A percentile compares a stretch with the other conserved stretches of the same genome.
Conservation (phyloP, 2,329 filamentous ascomycete species). For the Fusarium tjaetaba region DNA sequence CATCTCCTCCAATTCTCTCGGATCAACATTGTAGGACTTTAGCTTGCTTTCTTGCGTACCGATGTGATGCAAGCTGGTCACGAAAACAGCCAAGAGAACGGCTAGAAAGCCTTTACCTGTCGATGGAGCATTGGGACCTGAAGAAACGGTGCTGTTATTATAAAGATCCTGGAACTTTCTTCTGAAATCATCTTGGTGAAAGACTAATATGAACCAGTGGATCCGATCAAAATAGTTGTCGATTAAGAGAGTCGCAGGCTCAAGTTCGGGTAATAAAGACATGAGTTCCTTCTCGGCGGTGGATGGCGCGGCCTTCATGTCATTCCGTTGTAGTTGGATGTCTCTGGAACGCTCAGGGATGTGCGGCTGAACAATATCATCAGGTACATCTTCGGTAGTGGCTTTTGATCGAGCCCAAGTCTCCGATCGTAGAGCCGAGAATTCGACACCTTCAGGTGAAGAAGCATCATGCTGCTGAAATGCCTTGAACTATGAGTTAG, state of each 20-base stretch:
- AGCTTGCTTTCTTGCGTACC: background rate
- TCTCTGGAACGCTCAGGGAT: too few species aligned
- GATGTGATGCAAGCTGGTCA: conserved; percentile 23
- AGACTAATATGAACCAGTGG: background rate
- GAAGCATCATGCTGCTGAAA: background rate
- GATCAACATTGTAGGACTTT: background rate
- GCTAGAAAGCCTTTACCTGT: conserved; percentile 21
- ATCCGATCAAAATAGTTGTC: background rate
- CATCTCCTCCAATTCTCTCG: background rate
- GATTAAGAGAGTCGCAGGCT: background rate
- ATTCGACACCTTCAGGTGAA: accelerated
- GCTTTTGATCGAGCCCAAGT: conserved; percentile 3
- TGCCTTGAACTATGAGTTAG: accelerated
- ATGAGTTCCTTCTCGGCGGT: background rate
- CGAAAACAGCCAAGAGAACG: conserved; percentile 14
- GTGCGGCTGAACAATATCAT: too few species aligned
- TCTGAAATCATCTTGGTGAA: background rate
- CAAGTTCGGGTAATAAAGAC: background rate
- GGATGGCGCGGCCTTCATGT: too few species aligned
- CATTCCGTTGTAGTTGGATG: too few species aligned
- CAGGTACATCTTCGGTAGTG: background rate
- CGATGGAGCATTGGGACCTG: accelerated
- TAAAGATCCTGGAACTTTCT: background rate
- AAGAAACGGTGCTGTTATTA: accelerated
- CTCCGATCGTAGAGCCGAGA: background rate